Evolutionary conservation across 1,284 basidiomycete genomes (phyloP).

Genomic region (Trichosporon sp.): DNA sequence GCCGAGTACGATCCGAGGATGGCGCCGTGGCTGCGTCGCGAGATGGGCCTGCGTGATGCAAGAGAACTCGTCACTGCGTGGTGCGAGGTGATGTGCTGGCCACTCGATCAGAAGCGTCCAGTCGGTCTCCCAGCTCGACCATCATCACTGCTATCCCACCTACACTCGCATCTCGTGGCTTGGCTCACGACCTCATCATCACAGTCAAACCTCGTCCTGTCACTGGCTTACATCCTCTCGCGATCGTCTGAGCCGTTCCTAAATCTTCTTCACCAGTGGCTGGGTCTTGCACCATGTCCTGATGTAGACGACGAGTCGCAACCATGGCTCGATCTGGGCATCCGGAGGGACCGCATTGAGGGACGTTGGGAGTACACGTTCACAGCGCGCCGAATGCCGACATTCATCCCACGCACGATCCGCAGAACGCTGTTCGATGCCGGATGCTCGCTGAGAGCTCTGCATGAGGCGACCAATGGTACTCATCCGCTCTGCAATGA

Average conservation of each 20-base stretch:
- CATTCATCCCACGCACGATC: constrained; percentile 32
- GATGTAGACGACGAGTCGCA: constrained; percentile 29
- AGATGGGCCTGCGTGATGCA: constrained; percentile 21
- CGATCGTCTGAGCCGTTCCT: constrained; percentile 31
- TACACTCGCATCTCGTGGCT: constrained; percentile 34
- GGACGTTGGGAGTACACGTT: constrained; percentile 33
- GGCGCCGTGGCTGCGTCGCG: constrained; percentile 28
- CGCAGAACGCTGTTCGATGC: constrained; percentile 41
- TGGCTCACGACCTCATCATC: constrained; percentile 22
- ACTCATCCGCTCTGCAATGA: constrained; percentile 35
- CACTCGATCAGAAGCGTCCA: constrained; percentile 19
- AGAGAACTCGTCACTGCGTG: constrained; percentile 21
- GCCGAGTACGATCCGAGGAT: background rate
- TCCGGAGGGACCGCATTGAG: constrained; percentile 21
- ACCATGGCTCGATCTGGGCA: constrained; percentile 44
- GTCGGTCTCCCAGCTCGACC: constrained; percentile 29
- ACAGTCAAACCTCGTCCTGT: constrained; percentile 16
- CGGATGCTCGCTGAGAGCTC: constrained; percentile 34
- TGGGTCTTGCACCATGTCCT: constrained; percentile 28
- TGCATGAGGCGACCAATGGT: constrained; percentile 34
- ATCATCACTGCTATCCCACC: constrained; percentile 31
- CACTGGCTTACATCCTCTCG: constrained; percentile 35
- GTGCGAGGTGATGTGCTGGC: constrained; percentile 35
- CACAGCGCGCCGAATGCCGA: constrained; percentile 32
- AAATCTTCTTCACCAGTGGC: constrained; percentile 35